Evolutionary conservation across 1,284 basidiomycete genomes (phyloP).

Genomic region (Ganoderma multipileum): DNA sequence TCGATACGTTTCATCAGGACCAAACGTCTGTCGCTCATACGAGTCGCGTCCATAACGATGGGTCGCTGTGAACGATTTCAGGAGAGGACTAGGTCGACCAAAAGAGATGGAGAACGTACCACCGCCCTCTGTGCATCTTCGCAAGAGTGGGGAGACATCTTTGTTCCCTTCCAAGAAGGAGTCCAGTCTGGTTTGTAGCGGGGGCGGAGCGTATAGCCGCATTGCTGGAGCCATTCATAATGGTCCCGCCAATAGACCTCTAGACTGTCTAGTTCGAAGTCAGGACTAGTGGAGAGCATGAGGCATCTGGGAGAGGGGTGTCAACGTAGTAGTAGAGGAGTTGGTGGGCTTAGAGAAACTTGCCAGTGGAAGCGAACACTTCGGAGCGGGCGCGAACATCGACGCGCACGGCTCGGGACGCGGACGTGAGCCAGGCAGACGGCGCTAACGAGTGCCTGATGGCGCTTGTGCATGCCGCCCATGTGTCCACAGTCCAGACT

Average conservation of each 20-base stretch:
- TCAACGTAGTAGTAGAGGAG: background rate
- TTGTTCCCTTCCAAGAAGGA: conserved; percentile 24
- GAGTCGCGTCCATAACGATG: conserved; percentile 28
- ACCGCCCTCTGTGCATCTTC: conserved; percentile 19
- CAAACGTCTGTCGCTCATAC: conserved; percentile 14
- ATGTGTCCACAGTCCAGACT: background rate
- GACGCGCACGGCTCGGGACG: no score
- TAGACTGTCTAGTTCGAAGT: background rate
- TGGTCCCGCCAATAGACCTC: background rate
- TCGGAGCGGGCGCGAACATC: background rate
- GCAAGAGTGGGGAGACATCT: background rate
- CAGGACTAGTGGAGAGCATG: background rate
- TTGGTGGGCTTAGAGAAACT: background rate
- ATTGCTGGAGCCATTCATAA: conserved; percentile 6
- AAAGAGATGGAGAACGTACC: background rate
- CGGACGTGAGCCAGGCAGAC: no score
- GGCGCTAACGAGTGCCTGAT: background rate
- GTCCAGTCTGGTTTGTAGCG: conserved; percentile 28
- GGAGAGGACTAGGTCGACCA: conserved; percentile 31
- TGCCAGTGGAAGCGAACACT: background rate
- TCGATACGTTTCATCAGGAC: conserved; percentile 19
- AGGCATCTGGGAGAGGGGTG: background rate
- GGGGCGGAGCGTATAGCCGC: conserved; percentile 28
- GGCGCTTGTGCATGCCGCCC: background rate
- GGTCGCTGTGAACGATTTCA: conserved; percentile 28